phyloP scores from a whole-genome alignment of 2,329 filamentous ascomycete genomes.

The Neofusicoccum laricinum region DNA sequence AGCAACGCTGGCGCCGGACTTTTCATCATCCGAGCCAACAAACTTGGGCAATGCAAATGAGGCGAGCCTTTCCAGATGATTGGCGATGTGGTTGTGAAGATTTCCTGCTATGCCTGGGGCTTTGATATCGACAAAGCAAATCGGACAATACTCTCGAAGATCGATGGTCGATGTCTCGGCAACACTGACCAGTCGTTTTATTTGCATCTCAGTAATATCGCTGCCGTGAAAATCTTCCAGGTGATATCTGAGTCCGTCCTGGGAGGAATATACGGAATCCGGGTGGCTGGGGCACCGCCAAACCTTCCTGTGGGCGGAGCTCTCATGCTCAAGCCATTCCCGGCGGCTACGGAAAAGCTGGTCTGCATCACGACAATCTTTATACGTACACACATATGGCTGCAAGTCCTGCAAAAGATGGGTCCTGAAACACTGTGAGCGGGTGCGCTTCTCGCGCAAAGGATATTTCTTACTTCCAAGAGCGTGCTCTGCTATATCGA shows the following conservation, averaged over 20 bases:
- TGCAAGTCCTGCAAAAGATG: constrained; percentile 37
- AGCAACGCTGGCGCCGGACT: constrained; percentile 28
- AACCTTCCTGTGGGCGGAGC: constrained; percentile 32
- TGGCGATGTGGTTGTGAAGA: constrained; percentile 32
- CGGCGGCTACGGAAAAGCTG: constrained; percentile 35
- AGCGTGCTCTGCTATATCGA: constrained; percentile 31
- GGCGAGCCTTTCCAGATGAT: constrained; percentile 35
- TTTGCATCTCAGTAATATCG: constrained; percentile 28
- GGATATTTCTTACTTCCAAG: constrained; percentile 25
- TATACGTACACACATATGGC: constrained; percentile 37
- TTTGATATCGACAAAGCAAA: constrained; percentile 28
- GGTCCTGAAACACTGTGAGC: constrained; percentile 19
- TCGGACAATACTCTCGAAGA: constrained; percentile 29
- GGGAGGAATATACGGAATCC: constrained; percentile 27
- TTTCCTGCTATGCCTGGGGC: constrained; percentile 21
- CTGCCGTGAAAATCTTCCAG: constrained; percentile 28
- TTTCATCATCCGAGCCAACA: constrained; percentile 23
- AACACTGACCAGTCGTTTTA: constrained; percentile 29
- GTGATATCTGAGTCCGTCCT: constrained; percentile 28
- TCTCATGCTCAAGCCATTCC: constrained; percentile 37
- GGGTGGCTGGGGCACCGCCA: constrained; percentile 37
- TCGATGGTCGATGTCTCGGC: constrained; percentile 34
- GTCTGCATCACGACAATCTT: constrained; percentile 26
- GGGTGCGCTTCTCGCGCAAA: background rate
- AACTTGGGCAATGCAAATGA: constrained; percentile 32